A percentile compares a stretch with the other conserved stretches of the same genome.
Evolutionary conservation across 441 rosid species (phyloP).

Genomic region (Manihot esculenta): DNA sequence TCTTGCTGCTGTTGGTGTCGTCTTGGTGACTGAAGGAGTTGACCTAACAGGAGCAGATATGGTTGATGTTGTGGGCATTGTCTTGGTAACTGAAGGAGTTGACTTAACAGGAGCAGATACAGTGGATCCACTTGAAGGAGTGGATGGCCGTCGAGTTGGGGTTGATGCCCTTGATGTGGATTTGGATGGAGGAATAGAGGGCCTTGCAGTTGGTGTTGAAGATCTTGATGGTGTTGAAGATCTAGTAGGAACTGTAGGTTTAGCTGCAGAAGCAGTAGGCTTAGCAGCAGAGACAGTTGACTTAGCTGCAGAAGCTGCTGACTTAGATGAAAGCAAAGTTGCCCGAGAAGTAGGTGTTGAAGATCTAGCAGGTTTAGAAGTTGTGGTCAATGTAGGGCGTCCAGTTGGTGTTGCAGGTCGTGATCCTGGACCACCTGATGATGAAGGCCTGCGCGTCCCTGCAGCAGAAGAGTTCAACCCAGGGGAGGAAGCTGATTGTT

Average conservation of each 20-base stretch:
- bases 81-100: slow-evolving; percentile 26
- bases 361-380: slow-evolving; percentile 68
- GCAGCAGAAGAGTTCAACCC: slow-evolving; percentile 61
- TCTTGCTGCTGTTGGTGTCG: slow-evolving; percentile 48
- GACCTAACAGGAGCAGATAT: too few relatives aligned
- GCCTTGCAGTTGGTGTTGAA: slow-evolving; percentile 79
- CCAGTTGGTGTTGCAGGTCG: slow-evolving; percentile 90
- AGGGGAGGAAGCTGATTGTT: slow-evolving; percentile 64
- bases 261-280: slow-evolving; percentile 23
- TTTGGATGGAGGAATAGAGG: slow-evolving; percentile 67
- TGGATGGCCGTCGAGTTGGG: slow-evolving; percentile 74
- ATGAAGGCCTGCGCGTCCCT: slow-evolving; percentile 75
- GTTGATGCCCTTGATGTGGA: slow-evolving; percentile 72
- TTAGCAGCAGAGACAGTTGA: slow-evolving; percentile 42
- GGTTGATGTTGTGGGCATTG: too few relatives aligned
- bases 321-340: slow-evolving; percentile 55
- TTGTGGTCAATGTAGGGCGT: slow-evolving; percentile 56
- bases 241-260: slow-evolving; percentile 40
- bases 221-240: slow-evolving; percentile 81
- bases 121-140: slow-evolving; percentile 50
- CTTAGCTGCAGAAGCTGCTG: slow-evolving; percentile 44
- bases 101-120: slow-evolving; percentile 52
- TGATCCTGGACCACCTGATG: slow-evolving; percentile 95
- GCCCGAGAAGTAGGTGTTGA: slow-evolving; percentile 86
- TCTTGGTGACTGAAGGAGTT: slow-evolving; percentile 35